Percentiles rank a stretch among this genome's conserved stretches.
Evolutionary conservation across 2,329 filamentous ascomycete genomes (phyloP).

Genomic region (Tolypocladium nubicola): DNA sequence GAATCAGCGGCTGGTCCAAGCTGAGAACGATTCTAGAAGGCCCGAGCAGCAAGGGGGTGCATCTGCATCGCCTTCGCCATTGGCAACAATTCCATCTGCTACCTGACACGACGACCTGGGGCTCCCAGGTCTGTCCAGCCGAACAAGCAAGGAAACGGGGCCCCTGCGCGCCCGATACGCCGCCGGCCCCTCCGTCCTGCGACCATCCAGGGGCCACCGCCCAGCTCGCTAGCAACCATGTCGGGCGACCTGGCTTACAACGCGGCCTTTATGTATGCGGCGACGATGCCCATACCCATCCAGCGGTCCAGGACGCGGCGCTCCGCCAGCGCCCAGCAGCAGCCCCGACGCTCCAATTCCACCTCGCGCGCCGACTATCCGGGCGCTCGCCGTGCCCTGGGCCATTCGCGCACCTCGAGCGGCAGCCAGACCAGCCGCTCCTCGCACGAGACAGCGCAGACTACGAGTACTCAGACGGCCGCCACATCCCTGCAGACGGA

Average conservation of each 20-base stretch:
- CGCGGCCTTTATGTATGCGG: constrained; percentile 6
- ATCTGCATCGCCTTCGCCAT: neutral
- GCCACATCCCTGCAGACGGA: constrained; percentile 10
- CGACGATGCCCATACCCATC: constrained; percentile 14
- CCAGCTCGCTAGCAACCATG: neutral
- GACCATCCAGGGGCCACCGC: constrained; percentile 1
- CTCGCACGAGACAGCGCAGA: constrained; percentile 7
- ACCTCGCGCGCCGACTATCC: constrained; percentile 1
- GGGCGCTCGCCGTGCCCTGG: constrained; percentile 1
- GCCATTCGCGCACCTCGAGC: constrained; percentile 20
- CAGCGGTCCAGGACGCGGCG: constrained; percentile 3
- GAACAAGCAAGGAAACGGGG: neutral
- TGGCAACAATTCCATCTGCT: neutral
- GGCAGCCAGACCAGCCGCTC: constrained; percentile 14
- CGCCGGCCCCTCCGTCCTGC: neutral
- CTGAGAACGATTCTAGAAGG: neutral
- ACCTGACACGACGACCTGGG: neutral
- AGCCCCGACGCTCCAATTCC: constrained; percentile 5
- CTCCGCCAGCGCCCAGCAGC: neutral
- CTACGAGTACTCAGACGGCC: neutral
- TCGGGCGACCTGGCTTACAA: constrained; percentile 1
- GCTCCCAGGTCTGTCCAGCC: neutral
- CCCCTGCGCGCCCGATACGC: neutral
- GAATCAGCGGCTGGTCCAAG: neutral
- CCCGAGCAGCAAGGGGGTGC: neutral